phyloP scores from a whole-genome alignment of 2,329 filamentous ascomycete genomes.

The Westerdykella aurantiaca region DNA sequence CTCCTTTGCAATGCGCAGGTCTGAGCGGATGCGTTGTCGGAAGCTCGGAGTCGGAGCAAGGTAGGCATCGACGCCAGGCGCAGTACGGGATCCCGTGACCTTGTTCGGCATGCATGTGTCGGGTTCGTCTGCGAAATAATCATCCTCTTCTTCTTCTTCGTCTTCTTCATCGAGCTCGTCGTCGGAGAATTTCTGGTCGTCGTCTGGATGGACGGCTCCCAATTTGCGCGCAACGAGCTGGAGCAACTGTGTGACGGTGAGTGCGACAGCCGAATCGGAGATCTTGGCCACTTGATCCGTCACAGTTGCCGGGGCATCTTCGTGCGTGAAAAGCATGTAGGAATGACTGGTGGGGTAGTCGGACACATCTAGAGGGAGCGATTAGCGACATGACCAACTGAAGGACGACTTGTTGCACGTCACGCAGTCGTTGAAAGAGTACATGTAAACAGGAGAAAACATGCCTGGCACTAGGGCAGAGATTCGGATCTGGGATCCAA shows the following conservation, averaged over 20 bases:
- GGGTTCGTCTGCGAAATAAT: constrained; percentile 37
- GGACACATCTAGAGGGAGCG: constrained; percentile 45
- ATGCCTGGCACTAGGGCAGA: constrained; percentile 36
- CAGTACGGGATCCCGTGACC: not conserved
- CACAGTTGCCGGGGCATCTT: constrained; percentile 42
- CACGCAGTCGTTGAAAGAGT: not conserved
- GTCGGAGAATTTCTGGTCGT: constrained; percentile 32
- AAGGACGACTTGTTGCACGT: not conserved
- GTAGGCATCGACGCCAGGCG: constrained; percentile 3
- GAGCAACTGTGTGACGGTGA: constrained; percentile 47
- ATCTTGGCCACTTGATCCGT: constrained; percentile 42
- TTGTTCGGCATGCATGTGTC: constrained; percentile 30
- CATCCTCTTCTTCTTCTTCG: constrained; percentile 30
- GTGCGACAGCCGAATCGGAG: constrained; percentile 39
- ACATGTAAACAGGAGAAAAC: not conserved
- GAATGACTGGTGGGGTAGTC: constrained; percentile 55
- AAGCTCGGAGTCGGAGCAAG: constrained; percentile 22
- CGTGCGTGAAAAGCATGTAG: constrained; percentile 53
- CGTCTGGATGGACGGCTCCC: constrained; percentile 36
- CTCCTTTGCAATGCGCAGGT: constrained; percentile 56
- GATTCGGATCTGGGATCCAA: constrained; percentile 29
- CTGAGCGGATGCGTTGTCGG: constrained; percentile 47
- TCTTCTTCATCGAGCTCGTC: constrained; percentile 23
- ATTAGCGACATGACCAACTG: not conserved
- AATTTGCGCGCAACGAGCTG: constrained; percentile 40